A percentile compares a stretch with the other conserved stretches of the same genome.
Conservation (phyloP, 2,329 filamentous ascomycete genomes). For the Colletotrichum lini region DNA sequence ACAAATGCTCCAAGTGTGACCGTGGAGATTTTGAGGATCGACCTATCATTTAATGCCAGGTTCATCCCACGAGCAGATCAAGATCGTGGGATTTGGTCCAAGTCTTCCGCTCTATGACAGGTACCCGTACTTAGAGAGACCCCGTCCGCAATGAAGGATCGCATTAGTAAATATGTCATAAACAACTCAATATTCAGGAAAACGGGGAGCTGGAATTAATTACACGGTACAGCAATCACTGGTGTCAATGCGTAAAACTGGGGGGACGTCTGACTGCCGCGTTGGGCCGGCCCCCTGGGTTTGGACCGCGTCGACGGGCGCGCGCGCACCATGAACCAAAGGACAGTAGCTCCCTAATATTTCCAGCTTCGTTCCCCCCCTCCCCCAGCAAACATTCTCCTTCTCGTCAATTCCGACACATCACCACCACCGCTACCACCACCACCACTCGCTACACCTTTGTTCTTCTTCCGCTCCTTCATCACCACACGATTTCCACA, state of each 20-base stretch:
- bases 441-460: conserved; percentile 18
- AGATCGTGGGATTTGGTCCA: neutral
- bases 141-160: neutral
- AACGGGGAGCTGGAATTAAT: neutral
- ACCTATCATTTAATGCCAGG: too few relatives aligned
- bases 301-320: conserved; percentile 19
- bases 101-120: too few relatives aligned
- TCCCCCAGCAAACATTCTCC: neutral
- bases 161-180: neutral
- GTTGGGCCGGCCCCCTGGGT: neutral
- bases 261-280: too few relatives aligned
- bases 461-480: conserved; percentile 18
- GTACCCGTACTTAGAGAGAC: neutral
- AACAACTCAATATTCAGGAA: neutral
- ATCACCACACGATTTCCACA: conserved; percentile 18
- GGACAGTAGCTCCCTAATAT: conserved; percentile 5
- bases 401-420: conserved; percentile 22
- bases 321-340: conserved; percentile 12
- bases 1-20: neutral
- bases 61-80: neutral
- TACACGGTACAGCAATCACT: neutral
- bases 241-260: neutral
- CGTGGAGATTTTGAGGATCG: neutral
- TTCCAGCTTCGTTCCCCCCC: neutral
- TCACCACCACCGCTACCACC: conserved; percentile 18